Conservation (phyloP, 2,329 filamentous ascomycete genomes). For the Rhytidhysteron rufulum region DNA sequence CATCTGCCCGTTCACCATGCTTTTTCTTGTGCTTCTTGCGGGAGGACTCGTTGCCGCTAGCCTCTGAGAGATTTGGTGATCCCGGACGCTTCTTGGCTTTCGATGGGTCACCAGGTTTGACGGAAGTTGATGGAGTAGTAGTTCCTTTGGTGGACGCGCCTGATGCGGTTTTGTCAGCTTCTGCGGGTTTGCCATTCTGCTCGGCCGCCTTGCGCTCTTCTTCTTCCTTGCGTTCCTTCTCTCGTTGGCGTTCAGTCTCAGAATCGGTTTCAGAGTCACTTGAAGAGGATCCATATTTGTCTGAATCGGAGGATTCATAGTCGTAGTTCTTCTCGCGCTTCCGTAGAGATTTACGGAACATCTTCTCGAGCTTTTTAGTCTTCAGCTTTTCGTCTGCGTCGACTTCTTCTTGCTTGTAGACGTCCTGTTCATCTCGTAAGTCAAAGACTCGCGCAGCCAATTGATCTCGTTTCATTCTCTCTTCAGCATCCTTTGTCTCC, state of each 20-base stretch:
- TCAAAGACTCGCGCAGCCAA: slow-evolving; percentile 87
- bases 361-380: slow-evolving; percentile 69
- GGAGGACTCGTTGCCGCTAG: slow-evolving; percentile 84
- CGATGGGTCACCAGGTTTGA: slow-evolving; percentile 46
- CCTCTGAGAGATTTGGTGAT: slow-evolving; percentile 83
- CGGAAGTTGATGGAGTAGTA: slow-evolving; percentile 60
- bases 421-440: slow-evolving; percentile 44
- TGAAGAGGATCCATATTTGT: slow-evolving; percentile 26
- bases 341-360: slow-evolving; percentile 73
- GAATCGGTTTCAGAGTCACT: slow-evolving; percentile 47
- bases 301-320: slow-evolving; percentile 68
- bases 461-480: slow-evolving; percentile 70
- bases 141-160: slow-evolving; percentile 66
- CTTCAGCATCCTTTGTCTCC: slow-evolving; percentile 60
- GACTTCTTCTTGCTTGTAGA: slow-evolving; percentile 64
- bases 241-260: slow-evolving; percentile 61
- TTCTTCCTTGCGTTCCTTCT: slow-evolving; percentile 54
- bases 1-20: slow-evolving; percentile 17
- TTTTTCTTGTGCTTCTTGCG: slow-evolving; percentile 63
- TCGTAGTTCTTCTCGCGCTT: slow-evolving; percentile 84
- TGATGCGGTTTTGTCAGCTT: slow-evolving; percentile 44
- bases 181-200: slow-evolving; percentile 45
- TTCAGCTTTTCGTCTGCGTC: slow-evolving; percentile 66
- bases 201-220: slow-evolving; percentile 45
- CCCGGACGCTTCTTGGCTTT: slow-evolving; percentile 74